Evolutionary conservation across 148 eudicot species (phyloP), one percentile per base, ranked within the genome.

Genomic region (Fagopyrum tataricum): DNA sequence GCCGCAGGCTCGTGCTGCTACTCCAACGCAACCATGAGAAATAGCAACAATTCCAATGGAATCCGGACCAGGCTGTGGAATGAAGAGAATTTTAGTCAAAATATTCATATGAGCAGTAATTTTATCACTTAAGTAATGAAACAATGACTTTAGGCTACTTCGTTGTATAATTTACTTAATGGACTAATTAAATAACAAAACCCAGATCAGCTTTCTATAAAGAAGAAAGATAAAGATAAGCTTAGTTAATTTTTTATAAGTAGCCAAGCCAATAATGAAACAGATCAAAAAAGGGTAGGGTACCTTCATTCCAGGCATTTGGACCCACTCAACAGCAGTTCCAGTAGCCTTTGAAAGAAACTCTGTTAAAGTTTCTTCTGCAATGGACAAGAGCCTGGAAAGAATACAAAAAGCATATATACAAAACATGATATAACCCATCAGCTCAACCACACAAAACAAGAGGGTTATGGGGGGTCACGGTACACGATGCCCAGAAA

Each of bases 291-390:
- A 1, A 8, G 24, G 21, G 39, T 14, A 15, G 13, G 48, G 76
- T 93, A 94, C 98, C 98, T 94, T 94, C 98, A 94, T 94, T 94
- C 98, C 98, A 91, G 98, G 98, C 98, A 94, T 94, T 85, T 91
- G 98, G 96, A 94, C 98, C 98, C 98, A 94, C 98, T 94, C 98
- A 72, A 94, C 96, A 85, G 98, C 98, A 80, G 98, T 94, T 91
- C 98, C 98, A 88, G 97, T 94, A 73, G 98, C 98, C 98, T 94
- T 94, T 73, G 98, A 94, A 85, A 94, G 93, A 94, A 94, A 94
- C 97, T 94, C 98, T 89, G 98, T 80, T 91, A 94, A 94, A 91
- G 98, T 94, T 71, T 94, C 98, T 88, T 93, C 98, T 91, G 98
- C 98, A 87, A 93, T 93, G 91, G 98, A 93, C 97, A 94, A 85